Base-by-base conservation (phyloP, 2,329 filamentous ascomycete species). In the Huntiella abstrusa region DNA sequence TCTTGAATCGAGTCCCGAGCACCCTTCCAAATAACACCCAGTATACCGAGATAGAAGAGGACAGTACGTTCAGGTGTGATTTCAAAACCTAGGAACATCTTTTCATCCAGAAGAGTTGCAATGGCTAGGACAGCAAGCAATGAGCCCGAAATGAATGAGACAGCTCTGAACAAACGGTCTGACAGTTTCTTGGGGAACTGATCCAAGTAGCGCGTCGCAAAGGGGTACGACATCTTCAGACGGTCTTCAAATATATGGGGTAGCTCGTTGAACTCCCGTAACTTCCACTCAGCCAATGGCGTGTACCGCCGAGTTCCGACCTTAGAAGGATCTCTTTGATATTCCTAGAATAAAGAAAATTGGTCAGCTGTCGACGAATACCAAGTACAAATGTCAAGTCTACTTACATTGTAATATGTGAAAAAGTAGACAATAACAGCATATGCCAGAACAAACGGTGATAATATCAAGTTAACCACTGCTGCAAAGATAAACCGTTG, bases 181-280 rank as follows among this genome's bases (percentile, higher is more conserved):
- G 80, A 91, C 62, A 95, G 93, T 57, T 87, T 79, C 59, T 96
- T 96, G 0, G 91, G 91, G 51, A 98, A 98, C 53, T 96, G 88
- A 52, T 94, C 85, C 19, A 98, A 72, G 56, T 98, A 98, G 41
- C 85, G 76, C 33, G 81, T 85, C 2, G 91, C 88, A 58, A 85
- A 95, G 0, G 88, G 87, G 56, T 91, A 86, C 0, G 91, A 94
- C 81, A 96, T 92, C 53, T 93, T 87, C 37, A 88, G 68, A 15
- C 91, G 77, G 52, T 88, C 83, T 50, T 86, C 75, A 55, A 96
- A 98, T 2, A 96, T 70, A 60, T 98, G 91, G 48, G 81, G 80
- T 1, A 98, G 70, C 60, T 98, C 91, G 56, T 98, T 98, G 69
- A 96, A 98, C 59, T 96, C 88, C 41, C 91, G 80, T 52, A 98